Base-by-base conservation (phyloP, 306 rosid species). In the Quercus gilva region DNA sequence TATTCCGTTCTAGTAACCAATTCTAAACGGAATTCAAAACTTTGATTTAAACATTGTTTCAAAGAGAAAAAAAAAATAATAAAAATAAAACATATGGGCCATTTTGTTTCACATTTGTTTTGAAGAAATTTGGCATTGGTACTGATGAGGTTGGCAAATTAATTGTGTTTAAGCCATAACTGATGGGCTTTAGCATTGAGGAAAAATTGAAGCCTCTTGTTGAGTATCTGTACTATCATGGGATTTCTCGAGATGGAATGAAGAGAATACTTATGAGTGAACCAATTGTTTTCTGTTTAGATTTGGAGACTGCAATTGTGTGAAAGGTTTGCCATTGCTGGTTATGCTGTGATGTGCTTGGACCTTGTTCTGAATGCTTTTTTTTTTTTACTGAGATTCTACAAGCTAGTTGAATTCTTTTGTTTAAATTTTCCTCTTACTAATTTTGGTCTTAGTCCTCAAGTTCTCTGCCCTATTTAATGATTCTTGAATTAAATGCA, bases 121-220 rank as follows among this genome's bases (percentile, higher is more conserved):
- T 94, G 60, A 94, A 91, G 87, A 95, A 94, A 82, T 94, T 90
- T 73, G 98, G 98, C 65, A 91, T 94, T 75, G 78, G 83, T 73
- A 76, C 3, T 37, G 89, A 85, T 83, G 98, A 91, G 45, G 89
- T 92, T 74, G 97, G 95, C 31, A 91, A 68, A 82, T 80, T 94
- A 82, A 86, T 94, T n/a, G 97, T 97, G 69, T 91, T 90, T 85
- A 89, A 82, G 83, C 98, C 98, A 75, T 89, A 92, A 23, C 79
- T 94, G 88, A 92, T 94, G 97, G 96, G 89, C 4, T n/a, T n/a
- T n/a, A n/a, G n/a, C n/a, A n/a, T n/a, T n/a, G n/a, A n/a, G n/a
- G n/a, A n/a, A n/a, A n/a, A n/a, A n/a, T n/a, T n/a, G n/a, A n/a
- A n/a, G n/a, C n/a, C n/a, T n/a, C n/a, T n/a, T n/a, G n/a, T n/a